These are phyloP conservation scores for Tetracentron sinense DNA, from an alignment of 164 flowering plant genomes.

Conservation along the genomic window DNA sequence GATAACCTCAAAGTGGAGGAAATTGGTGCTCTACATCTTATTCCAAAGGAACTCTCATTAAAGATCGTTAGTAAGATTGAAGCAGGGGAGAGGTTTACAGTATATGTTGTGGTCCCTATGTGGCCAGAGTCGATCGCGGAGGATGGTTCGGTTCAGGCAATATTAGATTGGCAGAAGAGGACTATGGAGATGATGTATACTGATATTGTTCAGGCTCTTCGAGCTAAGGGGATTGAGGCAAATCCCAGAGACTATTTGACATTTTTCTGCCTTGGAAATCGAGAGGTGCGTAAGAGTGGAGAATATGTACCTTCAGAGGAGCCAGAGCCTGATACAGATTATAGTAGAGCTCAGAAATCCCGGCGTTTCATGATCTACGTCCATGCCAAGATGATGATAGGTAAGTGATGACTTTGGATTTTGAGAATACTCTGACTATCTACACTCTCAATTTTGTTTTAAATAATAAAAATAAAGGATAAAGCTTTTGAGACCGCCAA, in stretches of 20 bases:
- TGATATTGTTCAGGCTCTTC: slow-evolving; percentile 46
- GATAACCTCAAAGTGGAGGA: slow-evolving; percentile 48
- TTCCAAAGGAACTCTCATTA: too few species aligned
- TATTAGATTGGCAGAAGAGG: slow-evolving; percentile 73
- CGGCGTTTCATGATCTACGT: slow-evolving; percentile 81
- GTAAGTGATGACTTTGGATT: too few species aligned
- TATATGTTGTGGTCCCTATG: slow-evolving; percentile 68
- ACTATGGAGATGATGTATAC: slow-evolving; percentile 77
- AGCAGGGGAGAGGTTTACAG: too few species aligned
- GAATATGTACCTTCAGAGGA: slow-evolving; percentile 62
- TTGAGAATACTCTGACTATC: too few species aligned
- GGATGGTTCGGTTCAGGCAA: slow-evolving; percentile 68
- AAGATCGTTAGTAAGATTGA: too few species aligned
- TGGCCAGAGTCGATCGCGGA: slow-evolving; percentile 79
- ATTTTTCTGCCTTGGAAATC: slow-evolving; percentile 70
- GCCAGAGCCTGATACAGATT: slow-evolving; percentile 59
- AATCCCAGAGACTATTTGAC: slow-evolving; percentile 63
- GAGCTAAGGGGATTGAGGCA: slow-evolving; percentile 44
- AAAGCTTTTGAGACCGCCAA: too few species aligned
- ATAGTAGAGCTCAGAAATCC: slow-evolving; percentile 51
- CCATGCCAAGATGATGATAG: too few species aligned
- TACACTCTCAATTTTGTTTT: too few species aligned
- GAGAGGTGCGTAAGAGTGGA: slow-evolving; percentile 59
- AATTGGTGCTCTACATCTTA: slow-evolving; percentile 52
- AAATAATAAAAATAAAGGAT: too few species aligned